These are phyloP conservation scores for Trichoderma sp. DNA, from an alignment of 2,329 filamentous ascomycete genomes.

Conservation along the genomic window DNA sequence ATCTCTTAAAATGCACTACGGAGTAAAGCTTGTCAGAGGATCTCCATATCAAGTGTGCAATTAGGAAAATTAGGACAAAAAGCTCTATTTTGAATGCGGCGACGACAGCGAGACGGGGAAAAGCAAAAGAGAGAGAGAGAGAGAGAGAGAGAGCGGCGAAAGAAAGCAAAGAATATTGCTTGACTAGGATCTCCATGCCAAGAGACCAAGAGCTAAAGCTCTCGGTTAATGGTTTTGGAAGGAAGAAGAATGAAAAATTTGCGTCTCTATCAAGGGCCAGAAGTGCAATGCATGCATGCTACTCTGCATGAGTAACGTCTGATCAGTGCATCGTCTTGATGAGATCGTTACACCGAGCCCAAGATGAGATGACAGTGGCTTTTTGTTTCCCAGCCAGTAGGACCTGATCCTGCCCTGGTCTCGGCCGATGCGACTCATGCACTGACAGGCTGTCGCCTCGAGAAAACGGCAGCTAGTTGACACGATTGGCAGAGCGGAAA, in stretches of 20 bases:
- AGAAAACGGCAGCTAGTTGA: slow-evolving; percentile 12
- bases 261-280: not conserved
- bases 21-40: slow-evolving; percentile 21
- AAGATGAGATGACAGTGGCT: not conserved
- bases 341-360: slow-evolving; percentile 6
- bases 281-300: not conserved
- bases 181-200: not conserved
- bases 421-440: slow-evolving; percentile 24
- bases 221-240: not conserved
- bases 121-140: too few species aligned
- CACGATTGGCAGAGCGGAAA: slow-evolving; percentile 25
- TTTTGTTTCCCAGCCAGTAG: slow-evolving; percentile 9
- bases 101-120: not conserved
- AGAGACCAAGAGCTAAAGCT: not conserved
- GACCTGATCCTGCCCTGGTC: slow-evolving; percentile 19
- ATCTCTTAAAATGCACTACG: slow-evolving; percentile 22
- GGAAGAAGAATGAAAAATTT: not conserved
- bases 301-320: not conserved
- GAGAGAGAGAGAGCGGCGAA: not conserved
- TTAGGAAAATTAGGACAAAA: not conserved
- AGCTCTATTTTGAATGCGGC: not conserved
- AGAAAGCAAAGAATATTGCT: not conserved
- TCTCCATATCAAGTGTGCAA: slow-evolving; percentile 10
- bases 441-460: not conserved
- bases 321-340: slow-evolving; percentile 15